These are phyloP conservation scores for Sclerospora graminicola DNA, from an alignment of 352 stramenopile genomes.

Conservation along the genomic window DNA sequence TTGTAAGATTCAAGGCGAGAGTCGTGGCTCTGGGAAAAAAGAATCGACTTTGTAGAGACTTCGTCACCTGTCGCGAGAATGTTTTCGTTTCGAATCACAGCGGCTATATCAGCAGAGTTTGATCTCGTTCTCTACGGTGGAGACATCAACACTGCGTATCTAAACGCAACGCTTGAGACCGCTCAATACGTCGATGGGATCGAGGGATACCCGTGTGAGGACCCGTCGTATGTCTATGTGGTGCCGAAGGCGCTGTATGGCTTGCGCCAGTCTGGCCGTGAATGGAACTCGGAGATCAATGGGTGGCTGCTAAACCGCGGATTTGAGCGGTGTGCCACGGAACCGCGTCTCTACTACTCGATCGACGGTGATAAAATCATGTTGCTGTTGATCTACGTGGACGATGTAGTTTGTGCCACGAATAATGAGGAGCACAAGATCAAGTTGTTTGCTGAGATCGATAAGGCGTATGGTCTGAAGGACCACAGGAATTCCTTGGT, in stretches of 20 bases:
- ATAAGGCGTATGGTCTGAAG: slow-evolving; percentile 15
- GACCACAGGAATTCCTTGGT: slow-evolving; percentile 15
- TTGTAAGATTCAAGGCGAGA: slow-evolving; percentile 2
- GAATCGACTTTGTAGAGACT: slow-evolving; percentile 10
- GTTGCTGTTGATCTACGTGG: slow-evolving; percentile 15
- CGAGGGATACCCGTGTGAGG: slow-evolving; percentile 9
- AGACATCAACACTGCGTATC: too few relatives aligned
- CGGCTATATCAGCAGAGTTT: slow-evolving; percentile 1
- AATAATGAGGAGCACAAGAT: slow-evolving; percentile 7
- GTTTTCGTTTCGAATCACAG: slow-evolving; percentile 3
- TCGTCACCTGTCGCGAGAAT: slow-evolving; percentile 3
- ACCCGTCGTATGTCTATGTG: slow-evolving; percentile 4
- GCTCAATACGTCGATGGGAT: slow-evolving; percentile 7
- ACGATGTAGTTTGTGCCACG: slow-evolving; percentile 21
- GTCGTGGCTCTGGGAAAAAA: background rate
- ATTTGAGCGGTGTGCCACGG: slow-evolving; percentile 3
- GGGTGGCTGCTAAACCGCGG: slow-evolving; percentile 5
- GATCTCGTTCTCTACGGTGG: slow-evolving; percentile 4
- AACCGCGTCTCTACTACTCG: slow-evolving; percentile 15
- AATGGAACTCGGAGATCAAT: slow-evolving; percentile 16
- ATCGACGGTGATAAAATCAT: slow-evolving; percentile 2
- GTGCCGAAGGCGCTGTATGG: slow-evolving; percentile 13
- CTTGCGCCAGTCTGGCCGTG: slow-evolving; percentile 7
- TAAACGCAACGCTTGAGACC: slow-evolving; percentile 5
- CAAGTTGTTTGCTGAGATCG: slow-evolving; percentile 9